Evolutionary conservation across 108 stramenopile genomes (phyloP).

Genomic region (Bacterosira constricta): DNA sequence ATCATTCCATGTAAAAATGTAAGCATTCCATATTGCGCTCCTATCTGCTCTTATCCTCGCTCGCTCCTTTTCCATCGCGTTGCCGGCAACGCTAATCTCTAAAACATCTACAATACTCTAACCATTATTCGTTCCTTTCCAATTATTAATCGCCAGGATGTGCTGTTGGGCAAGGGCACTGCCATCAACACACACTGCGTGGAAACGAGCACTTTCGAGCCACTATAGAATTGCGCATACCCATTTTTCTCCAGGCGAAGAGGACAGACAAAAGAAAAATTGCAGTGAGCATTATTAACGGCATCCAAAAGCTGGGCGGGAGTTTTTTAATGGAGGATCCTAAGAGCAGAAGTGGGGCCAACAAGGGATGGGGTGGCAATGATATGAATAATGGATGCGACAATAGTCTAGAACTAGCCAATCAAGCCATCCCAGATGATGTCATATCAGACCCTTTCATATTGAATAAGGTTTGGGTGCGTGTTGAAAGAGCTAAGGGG

Average conservation of each 20-base stretch:
- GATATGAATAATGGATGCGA: neutral
- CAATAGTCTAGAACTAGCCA: neutral
- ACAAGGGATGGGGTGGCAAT: too few relatives aligned
- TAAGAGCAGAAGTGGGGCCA: too few relatives aligned
- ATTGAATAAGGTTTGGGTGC: neutral
- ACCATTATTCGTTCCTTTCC: neutral
- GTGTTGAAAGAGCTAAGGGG: neutral
- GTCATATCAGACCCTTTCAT: too few relatives aligned
- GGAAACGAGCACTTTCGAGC: constrained; percentile 66
- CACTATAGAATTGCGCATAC: neutral
- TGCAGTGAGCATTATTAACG: neutral
- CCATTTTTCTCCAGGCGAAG: neutral
- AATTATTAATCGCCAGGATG: constrained; percentile 35
- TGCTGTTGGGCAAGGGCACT: constrained; percentile 66
- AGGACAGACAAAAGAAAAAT: neutral
- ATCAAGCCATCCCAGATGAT: neutral
- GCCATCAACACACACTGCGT: constrained; percentile 57
- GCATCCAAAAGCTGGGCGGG: neutral
- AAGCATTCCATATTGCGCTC: too few relatives aligned
- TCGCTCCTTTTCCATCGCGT: too few relatives aligned
- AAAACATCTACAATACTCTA: too few relatives aligned
- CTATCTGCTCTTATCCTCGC: too few relatives aligned
- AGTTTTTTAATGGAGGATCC: neutral
- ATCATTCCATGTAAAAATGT: too few relatives aligned
- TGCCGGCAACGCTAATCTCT: too few relatives aligned